phyloP scores from a whole-genome alignment of 2,329 filamentous ascomycete genomes.

The Knufia fluminis region DNA sequence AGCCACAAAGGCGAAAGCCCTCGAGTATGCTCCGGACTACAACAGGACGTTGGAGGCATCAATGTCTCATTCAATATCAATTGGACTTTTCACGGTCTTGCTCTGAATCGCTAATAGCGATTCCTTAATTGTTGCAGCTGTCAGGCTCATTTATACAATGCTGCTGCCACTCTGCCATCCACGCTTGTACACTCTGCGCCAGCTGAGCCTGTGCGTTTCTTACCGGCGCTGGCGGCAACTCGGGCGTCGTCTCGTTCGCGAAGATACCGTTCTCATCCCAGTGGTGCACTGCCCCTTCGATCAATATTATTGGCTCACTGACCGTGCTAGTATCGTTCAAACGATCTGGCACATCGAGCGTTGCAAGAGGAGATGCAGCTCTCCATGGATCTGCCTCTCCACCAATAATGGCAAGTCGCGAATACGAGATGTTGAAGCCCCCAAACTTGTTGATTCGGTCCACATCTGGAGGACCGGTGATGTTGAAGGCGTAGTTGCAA shows the following conservation, averaged over 20 bases:
- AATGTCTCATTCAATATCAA: too few species aligned
- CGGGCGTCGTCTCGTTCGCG: conserved; percentile 48
- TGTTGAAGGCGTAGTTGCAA: conserved; percentile 62
- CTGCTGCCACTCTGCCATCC: conserved; percentile 53
- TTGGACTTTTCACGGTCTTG: too few species aligned
- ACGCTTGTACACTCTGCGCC: conserved; percentile 54
- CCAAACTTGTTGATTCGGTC: conserved; percentile 67
- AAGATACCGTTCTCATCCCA: conserved; percentile 55
- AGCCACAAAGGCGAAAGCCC: too few species aligned
- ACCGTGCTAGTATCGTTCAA: conserved; percentile 41
- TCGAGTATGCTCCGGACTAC: too few species aligned
- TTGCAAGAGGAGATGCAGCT: conserved; percentile 60
- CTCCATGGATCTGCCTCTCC: conserved; percentile 75
- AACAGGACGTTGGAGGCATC: too few species aligned
- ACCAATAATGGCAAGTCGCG: conserved; percentile 67
- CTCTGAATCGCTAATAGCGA: too few species aligned
- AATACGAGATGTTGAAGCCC: conserved; percentile 61
- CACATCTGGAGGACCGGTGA: conserved; percentile 53
- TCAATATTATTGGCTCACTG: conserved; percentile 63
- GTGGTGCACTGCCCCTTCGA: conserved; percentile 67
- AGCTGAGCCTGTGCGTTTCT: conserved; percentile 49
- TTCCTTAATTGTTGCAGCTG: conserved; percentile 7
- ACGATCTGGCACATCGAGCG: conserved; percentile 45
- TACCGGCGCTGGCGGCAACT: conserved; percentile 48
- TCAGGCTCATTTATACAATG: neutral